phyloP scores from a whole-genome alignment of 2,329 filamentous ascomycete species.

The Colletotrichum nymphaeae region DNA sequence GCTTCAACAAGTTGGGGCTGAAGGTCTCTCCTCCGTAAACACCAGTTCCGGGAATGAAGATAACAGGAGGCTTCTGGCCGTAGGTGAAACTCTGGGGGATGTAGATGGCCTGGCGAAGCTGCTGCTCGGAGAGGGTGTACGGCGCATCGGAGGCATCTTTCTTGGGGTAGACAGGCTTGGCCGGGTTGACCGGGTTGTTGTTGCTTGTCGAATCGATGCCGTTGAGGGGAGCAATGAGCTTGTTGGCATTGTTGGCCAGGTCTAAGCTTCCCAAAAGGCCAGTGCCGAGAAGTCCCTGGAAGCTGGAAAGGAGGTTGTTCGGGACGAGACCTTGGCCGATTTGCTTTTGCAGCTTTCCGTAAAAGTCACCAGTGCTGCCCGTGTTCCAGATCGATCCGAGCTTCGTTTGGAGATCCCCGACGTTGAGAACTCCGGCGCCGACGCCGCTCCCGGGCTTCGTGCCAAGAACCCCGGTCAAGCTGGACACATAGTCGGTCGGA shows the following conservation, averaged over 20 bases:
- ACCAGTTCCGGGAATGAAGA: conserved; percentile 66
- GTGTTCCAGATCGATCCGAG: conserved; percentile 22
- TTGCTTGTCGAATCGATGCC: conserved; percentile 15
- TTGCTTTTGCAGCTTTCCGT: conserved; percentile 21
- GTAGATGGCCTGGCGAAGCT: conserved; percentile 62
- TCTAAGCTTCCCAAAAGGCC: conserved; percentile 1
- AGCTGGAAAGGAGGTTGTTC: conserved; percentile 4
- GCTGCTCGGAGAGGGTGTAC: conserved; percentile 58
- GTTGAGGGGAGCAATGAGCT: conserved; percentile 14
- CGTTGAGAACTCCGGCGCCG: background rate
- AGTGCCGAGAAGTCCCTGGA: conserved; percentile 21
- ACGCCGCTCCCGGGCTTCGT: background rate
- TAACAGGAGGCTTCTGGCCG: conserved; percentile 57
- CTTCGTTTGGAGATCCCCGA: conserved; percentile 17
- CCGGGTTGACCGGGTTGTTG: conserved; percentile 19
- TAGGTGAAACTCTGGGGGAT: conserved; percentile 61
- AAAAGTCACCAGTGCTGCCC: conserved; percentile 16
- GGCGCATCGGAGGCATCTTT: conserved; percentile 54
- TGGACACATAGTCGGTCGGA: conserved; percentile 10
- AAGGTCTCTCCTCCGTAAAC: conserved; percentile 58
- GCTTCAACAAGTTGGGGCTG: conserved; percentile 59
- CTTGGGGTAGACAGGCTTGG: conserved; percentile 48
- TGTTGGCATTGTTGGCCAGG: conserved; percentile 5
- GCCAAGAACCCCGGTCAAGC: conserved; percentile 1
- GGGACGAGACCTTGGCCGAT: conserved; percentile 13